phyloP scores from a whole-genome alignment of 495 filamentous ascomycete genomes.

The Copromyces sp. region DNA sequence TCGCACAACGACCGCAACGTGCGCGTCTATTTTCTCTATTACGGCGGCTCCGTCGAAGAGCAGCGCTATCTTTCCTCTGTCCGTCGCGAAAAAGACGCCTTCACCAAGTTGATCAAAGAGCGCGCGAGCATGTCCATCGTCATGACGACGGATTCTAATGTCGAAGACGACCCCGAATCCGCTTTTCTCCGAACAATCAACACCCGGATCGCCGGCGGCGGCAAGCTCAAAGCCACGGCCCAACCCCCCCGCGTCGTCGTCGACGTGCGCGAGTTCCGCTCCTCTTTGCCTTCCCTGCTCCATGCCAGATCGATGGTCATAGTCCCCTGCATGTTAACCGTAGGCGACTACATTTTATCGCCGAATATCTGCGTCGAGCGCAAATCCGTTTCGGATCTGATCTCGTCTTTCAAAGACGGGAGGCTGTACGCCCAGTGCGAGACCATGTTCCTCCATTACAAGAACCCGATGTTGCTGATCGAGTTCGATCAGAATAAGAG shows the following conservation, averaged over 20 bases:
- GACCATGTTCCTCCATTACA: slow-evolving; percentile 89
- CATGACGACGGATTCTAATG: slow-evolving; percentile 57
- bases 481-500: slow-evolving; percentile 97
- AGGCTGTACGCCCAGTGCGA: slow-evolving; percentile 88
- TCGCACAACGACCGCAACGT: slow-evolving; percentile 85
- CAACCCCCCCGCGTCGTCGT: slow-evolving; percentile 89
- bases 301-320: slow-evolving; percentile 79
- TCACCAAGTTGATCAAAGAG: slow-evolving; percentile 86
- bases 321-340: slow-evolving; percentile 89
- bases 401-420: slow-evolving; percentile 82
- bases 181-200: slow-evolving; percentile 91
- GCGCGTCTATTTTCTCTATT: slow-evolving; percentile 91
- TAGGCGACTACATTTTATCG: slow-evolving; percentile 90
- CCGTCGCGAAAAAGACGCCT: slow-evolving; percentile 87
- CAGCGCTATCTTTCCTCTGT: slow-evolving; percentile 87
- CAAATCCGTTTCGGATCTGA: slow-evolving; percentile 84
- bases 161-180: slow-evolving; percentile 63
- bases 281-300: slow-evolving; percentile 79
- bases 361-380: slow-evolving; percentile 89
- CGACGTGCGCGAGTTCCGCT: slow-evolving; percentile 92
- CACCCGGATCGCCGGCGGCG: slow-evolving; percentile 91
- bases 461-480: slow-evolving; percentile 81
- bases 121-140: slow-evolving; percentile 87
- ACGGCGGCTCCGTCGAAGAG: slow-evolving; percentile 89
- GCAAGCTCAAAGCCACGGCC: slow-evolving; percentile 65